Base-by-base conservation (phyloP, 441 rosid species). In the Pelargonium myrrhifolium region DNA sequence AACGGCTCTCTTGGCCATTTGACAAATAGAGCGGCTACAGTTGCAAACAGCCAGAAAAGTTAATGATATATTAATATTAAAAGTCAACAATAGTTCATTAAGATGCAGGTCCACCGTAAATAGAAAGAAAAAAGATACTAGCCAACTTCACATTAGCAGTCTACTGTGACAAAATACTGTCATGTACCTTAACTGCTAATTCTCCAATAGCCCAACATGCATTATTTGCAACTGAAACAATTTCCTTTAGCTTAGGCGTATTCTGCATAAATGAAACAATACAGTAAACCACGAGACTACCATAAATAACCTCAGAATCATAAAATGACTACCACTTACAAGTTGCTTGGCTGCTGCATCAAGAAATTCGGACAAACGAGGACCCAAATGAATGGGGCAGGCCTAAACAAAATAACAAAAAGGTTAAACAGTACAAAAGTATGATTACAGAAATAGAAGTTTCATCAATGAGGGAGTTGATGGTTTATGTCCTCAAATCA, bases 131-230 rank as follows among this genome's bases (percentile, higher is more conserved):
- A 31, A 7, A 31, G 6, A 31, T n/a, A n/a, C 21, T 55, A 18
- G 60, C 60, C 60, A 12, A 18, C 11, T 31, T 18, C 24, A 55
- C 20, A 22, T 15, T 55, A 55, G 60, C 59, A 55, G 24, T 18
- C 24, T 55, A 17, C 22, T 53, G 56, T 51, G 20, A 31, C 11
- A 15, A 65, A 69, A 20, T 37, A 21, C 35, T 58, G 47, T 6
- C 72, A 72, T 3, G 31, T 74, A 90, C 99, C 93, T 95, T 95
- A 72, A 95, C 83, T 8, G 98, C 98, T 68, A 92, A 77, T 74
- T 95, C 99, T 72, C 99, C 99, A 64, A 95, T 87, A 65, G 99
- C 98, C 99, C 99, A 95, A 65, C 99, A 95, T 6, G 98, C 98
- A 78, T 95, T 95, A 77, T 95, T 95, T 43, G 97, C 99, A 3